Evolutionary conservation across 257 asterid species (phyloP), one percentile per base, ranked within the genome.

Genomic region (Ophiorrhiza pumila): DNA sequence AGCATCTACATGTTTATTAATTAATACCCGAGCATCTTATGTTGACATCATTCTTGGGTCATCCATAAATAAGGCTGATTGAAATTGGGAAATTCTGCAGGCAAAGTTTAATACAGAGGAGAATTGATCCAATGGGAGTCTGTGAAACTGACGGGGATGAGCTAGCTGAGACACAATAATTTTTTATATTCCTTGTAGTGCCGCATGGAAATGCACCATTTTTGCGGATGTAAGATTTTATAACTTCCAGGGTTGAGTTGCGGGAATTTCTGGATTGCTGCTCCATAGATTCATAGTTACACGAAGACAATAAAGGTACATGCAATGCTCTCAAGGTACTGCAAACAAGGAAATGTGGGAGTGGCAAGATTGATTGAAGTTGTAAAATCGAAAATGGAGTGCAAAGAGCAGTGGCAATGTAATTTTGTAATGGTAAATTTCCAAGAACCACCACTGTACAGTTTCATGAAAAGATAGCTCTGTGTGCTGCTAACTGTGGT

Each of bases 11-110:
- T 50, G 14, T 46, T 46, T 66, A 66, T 25, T 25, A 25, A 22
- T 67, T 56, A n/a, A 14, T 45, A 10, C 58, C 37, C 18, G 4
- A 6, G 35, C 4, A 34, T 35, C 1, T 15, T 34, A 35, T 35
- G 35, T 34, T 1, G 29, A 61, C 6, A 18, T 18, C 0, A 20
- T 61, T 61, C 67, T 61, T 35, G 67, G 47, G 0, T 52, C 22
- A 5, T 20, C 39, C 12, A 18, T 35, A 41, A 27, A 15, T 61
- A n/a, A 27, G 46, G 46, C 34, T 60, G 41, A 31, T 55, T 25
- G 10, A 53, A 59, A 23, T 17, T 35, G n/a, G 49, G 6, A 23
- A 25, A 34, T 60, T 72, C 13, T 46, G 65, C 80, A 69, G 80
- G 75, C 56, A 31, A 66, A 52, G 41, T 49, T n/a, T 76, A 71